Percentiles rank a stretch among this genome's conserved stretches.
Evolutionary conservation across 2,329 filamentous ascomycete species (phyloP).

Genomic region (Penicillium expansum): DNA sequence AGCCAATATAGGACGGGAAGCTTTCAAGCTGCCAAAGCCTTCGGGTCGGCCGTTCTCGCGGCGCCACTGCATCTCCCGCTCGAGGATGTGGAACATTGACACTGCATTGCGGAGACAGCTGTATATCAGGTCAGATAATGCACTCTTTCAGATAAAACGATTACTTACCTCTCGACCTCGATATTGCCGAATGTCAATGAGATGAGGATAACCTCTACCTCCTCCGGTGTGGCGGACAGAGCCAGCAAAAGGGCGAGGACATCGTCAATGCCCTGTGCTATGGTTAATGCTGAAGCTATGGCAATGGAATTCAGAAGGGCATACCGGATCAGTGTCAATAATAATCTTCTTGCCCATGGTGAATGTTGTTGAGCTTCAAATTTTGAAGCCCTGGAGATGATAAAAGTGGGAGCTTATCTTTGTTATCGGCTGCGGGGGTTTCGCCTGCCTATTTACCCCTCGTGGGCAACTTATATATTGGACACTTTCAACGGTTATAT

Average conservation of each 20-base stretch:
- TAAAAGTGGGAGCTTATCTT: conserved; percentile 11
- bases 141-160: no score
- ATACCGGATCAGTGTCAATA: conserved; percentile 91
- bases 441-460: background rate
- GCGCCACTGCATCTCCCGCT: conserved; percentile 84
- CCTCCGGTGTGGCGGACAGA: conserved; percentile 74
- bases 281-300: background rate
- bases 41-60: conserved; percentile 62
- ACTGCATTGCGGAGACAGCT: conserved; percentile 87
- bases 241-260: conserved; percentile 83
- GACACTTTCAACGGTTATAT: background rate
- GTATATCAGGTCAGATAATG: background rate
- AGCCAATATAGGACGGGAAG: conserved; percentile 77
- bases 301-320: conserved; percentile 9
- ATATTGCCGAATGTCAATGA: conserved; percentile 95
- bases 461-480: background rate
- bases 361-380: background rate
- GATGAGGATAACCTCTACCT: conserved; percentile 80
- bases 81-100: conserved; percentile 85
- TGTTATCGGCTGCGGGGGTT: conserved; percentile 11
- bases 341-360: conserved; percentile 75
- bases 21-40: conserved; percentile 70
- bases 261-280: conserved; percentile 73
- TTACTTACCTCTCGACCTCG: conserved; percentile 68
- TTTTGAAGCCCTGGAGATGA: background rate